phyloP scores from a whole-genome alignment of 108 stramenopile species.

The Schizochytrium sp. region DNA sequence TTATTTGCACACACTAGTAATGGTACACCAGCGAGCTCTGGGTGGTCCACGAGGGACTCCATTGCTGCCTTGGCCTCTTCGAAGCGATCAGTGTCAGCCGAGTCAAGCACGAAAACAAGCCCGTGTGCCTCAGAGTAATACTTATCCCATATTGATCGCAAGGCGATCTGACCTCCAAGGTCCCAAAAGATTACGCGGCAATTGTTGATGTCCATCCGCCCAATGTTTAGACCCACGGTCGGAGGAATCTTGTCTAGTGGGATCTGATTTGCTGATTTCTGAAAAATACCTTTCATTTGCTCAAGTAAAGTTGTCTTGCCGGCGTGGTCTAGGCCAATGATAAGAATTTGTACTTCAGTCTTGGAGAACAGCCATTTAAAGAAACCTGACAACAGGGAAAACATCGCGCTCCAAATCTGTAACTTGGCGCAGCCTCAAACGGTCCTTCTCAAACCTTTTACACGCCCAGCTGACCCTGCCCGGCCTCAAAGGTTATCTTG shows the following conservation, averaged over 20 bases:
- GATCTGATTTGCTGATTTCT: slow-evolving; percentile 62
- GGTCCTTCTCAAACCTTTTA: too few relatives aligned
- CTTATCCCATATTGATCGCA: slow-evolving; percentile 75
- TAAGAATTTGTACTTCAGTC: slow-evolving; percentile 73
- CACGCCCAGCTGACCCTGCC: too few relatives aligned
- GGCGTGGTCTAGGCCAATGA: slow-evolving; percentile 75
- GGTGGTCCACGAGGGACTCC: slow-evolving; percentile 69
- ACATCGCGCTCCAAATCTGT: slow-evolving; percentile 32
- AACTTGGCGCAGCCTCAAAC: too few relatives aligned
- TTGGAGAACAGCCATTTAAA: slow-evolving; percentile 43
- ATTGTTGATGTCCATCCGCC: slow-evolving; percentile 71
- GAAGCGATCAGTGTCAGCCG: slow-evolving; percentile 73
- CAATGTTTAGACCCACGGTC: slow-evolving; percentile 75
- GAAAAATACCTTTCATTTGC: slow-evolving; percentile 62
- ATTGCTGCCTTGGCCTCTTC: slow-evolving; percentile 74
- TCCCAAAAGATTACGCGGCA: slow-evolving; percentile 75
- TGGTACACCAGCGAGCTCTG: slow-evolving; percentile 71
- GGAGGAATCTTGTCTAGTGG: slow-evolving; percentile 76
- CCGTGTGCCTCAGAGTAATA: slow-evolving; percentile 78
- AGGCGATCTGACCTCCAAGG: slow-evolving; percentile 72
- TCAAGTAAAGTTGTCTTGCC: slow-evolving; percentile 78
- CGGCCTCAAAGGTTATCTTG: too few relatives aligned
- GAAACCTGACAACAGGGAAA: slow-evolving; percentile 43
- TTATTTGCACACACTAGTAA: slow-evolving; percentile 75
- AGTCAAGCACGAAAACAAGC: slow-evolving; percentile 74